Evolutionary conservation across 78 protist genomes (phyloP), one percentile per base, ranked within the genome.

Genomic region (Polysphondylium violaceum): DNA sequence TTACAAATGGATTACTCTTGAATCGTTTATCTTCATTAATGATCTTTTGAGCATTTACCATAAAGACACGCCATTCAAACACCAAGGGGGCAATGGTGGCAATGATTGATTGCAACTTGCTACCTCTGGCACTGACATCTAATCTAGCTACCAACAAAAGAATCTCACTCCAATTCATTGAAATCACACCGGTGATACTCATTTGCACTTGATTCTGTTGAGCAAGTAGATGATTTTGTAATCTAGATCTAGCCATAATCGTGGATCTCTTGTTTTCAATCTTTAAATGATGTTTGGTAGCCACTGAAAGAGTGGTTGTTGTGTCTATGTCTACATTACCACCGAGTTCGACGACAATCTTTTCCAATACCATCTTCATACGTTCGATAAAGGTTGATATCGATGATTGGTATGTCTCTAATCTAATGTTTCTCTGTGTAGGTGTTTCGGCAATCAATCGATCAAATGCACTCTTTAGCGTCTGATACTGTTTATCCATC

Each of bases 21-120:
- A 55, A 40, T 47, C 74, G 47, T 41, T 81, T 81, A 25, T 81
- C 89, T 21, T 81, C 89, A 25, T 72, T 81, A 3, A 81, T 81
- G 36, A 81, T 71, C 53, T 81, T 81, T 55, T 81, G 89, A 29
- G 78, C n/a, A 44, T 81, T 81, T 11, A 69, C 76, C 6, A 68
- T 31, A 76, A 81, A 68, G 16, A 81, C 51, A 23, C 89, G 55
- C 89, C 89, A 81, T 68, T 81, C 89, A 33, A 81, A 44, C 5
- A 81, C 23, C 14, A 60, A 56, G 21, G 41, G 73, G 36, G 65
- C 43, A 1, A 81, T 23, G 27, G 41, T 68, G 51, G 36, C 27
- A n/a, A 81, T 27, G 6, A 69, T 60, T 6, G 33, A 29, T 44
- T 43, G 41, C 41, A 44, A 27, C 23, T 35, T 0, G 16, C 65